These are phyloP conservation scores for Euphorbia celastroides DNA, from an alignment of 441 rosid species.

Conservation along the genomic window DNA sequence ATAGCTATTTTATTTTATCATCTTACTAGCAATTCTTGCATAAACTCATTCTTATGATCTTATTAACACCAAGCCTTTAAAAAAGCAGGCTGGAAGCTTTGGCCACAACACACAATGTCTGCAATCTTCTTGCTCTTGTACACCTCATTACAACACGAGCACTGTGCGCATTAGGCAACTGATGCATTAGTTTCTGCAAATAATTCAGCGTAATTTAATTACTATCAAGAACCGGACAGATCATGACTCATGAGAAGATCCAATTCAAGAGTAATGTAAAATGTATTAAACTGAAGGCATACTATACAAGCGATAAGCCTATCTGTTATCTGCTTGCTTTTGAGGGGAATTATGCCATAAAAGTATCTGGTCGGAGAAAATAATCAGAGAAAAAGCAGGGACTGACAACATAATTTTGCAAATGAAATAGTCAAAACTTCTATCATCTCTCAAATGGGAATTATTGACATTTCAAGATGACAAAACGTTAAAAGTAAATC, in stretches of 20 bases:
- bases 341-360: not conserved
- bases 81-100: too few relatives aligned
- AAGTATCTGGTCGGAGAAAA: not conserved
- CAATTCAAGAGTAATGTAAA: not conserved
- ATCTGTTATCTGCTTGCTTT: not conserved
- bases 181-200: not conserved
- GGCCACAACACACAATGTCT: not conserved
- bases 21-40: not conserved
- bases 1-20: not conserved
- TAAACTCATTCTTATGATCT: not conserved
- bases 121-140: not conserved
- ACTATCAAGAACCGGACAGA: not conserved
- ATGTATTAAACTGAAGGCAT: not conserved
- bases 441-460: not conserved
- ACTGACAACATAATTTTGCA: not conserved
- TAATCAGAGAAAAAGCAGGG: not conserved
- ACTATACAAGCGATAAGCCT: not conserved
- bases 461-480: not conserved
- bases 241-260: too few relatives aligned
- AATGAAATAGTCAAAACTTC: not conserved
- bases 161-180: not conserved
- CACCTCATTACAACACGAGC: not conserved
- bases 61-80: not conserved
- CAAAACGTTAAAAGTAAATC: not conserved
- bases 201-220: not conserved